Evolutionary conservation across 352 stramenopile genomes (phyloP).

Genomic region (Bremia lactucae): DNA sequence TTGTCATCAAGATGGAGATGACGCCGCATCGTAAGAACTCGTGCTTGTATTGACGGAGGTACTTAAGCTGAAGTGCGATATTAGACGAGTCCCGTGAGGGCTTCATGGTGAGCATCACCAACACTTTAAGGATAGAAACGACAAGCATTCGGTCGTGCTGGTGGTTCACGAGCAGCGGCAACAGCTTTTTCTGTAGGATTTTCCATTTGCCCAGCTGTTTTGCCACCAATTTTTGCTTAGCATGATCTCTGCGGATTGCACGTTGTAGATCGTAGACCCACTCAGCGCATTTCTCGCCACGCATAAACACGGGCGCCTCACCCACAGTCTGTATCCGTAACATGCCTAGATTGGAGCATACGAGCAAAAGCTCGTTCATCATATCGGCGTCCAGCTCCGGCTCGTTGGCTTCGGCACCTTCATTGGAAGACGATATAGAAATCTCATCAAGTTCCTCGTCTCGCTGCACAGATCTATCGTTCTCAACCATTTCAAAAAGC

Average conservation of each 20-base stretch:
- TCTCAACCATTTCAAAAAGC: constrained; percentile 3
- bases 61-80: constrained; percentile 69
- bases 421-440: constrained; percentile 32
- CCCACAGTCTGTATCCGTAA: constrained; percentile 47
- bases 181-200: constrained; percentile 81
- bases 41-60: constrained; percentile 76
- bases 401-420: constrained; percentile 21
- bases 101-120: constrained; percentile 87
- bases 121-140: constrained; percentile 84
- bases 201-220: constrained; percentile 84
- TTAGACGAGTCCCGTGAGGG: constrained; percentile 67
- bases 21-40: constrained; percentile 66
- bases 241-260: constrained; percentile 69
- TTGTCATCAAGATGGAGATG: constrained; percentile 77
- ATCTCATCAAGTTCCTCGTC: constrained; percentile 57
- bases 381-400: constrained; percentile 57
- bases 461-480: constrained; percentile 1
- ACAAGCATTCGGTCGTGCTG: constrained; percentile 82
- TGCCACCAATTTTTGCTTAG: constrained; percentile 66
- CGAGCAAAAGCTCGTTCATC: constrained; percentile 82
- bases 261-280: constrained; percentile 85
- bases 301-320: constrained; percentile 57
- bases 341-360: constrained; percentile 83
- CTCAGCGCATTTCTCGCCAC: constrained; percentile 69
- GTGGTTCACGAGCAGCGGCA: constrained; percentile 77